Evolutionary conservation across 73 alveolate species (phyloP).

Genomic region (Paramecium octaurelia): DNA sequence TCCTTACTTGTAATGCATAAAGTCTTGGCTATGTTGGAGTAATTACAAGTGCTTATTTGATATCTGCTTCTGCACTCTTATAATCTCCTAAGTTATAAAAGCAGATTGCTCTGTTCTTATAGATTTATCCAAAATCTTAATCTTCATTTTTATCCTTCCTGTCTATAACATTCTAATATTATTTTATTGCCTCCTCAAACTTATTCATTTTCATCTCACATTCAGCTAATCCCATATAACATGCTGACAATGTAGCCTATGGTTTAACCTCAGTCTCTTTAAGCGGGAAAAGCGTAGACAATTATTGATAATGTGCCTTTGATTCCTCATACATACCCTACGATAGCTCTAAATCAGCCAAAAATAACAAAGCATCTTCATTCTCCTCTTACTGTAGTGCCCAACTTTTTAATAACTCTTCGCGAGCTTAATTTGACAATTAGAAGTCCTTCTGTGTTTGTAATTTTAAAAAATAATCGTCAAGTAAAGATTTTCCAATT

Average conservation of each 20-base stretch:
- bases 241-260: neutral
- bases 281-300: too few relatives aligned
- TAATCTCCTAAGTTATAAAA: neutral
- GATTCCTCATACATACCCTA: neutral
- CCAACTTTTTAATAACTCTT: neutral
- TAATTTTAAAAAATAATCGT: neutral
- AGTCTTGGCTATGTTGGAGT: neutral
- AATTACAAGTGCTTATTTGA: neutral
- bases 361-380: neutral
- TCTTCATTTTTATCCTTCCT: neutral
- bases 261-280: too few relatives aligned
- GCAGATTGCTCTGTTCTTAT: neutral
- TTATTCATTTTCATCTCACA: neutral
- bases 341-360: neutral
- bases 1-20: neutral
- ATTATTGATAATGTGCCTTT: neutral
- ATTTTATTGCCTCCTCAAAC: neutral
- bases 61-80: neutral
- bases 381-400: neutral
- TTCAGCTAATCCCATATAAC: neutral
- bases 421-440: neutral
- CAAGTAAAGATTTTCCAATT: neutral
- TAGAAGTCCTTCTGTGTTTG: neutral
- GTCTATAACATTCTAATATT: neutral
- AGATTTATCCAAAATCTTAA: neutral